Base-by-base conservation (phyloP, 495 filamentous ascomycete genomes). In the Aspergillus sparsus region DNA sequence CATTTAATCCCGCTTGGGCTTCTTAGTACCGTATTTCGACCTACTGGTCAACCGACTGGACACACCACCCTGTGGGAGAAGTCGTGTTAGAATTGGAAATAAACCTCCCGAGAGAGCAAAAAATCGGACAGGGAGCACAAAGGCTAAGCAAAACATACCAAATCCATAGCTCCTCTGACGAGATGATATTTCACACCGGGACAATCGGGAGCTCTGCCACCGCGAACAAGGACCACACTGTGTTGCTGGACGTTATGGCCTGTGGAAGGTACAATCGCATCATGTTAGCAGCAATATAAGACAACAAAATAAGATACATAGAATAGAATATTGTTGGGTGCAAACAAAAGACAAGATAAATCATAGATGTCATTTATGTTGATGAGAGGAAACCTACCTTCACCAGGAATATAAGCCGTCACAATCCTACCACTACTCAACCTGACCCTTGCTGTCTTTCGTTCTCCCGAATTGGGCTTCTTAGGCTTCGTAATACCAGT, bases 201-300 rank as follows among this genome's bases (percentile, higher is more conserved):
- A 79, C 93, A 98, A 88, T 99, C 94, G 84, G 97, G 94, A 49
- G 83, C 84, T 65, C 94, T 78, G 13, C 94, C 94, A 49, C 94
- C 94, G 58, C 94, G 82, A 11, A 98, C 92, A 61, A 97, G 79
- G 53, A 98, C 94, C 35, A 98, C 94, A 70, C 88, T 92, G 81
- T 99, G 94, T 83, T 98, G 94, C 81, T 97, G 93, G 63, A 97
- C 91, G 80, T 98, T 98, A 79, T 98, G 94, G 35, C 94, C 87
- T 88, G 68, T n/a, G 58, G 9, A 27, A 33, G 37, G 35, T 12
- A 16, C 9, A 7, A 27, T 49, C 55, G 12, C 18, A 5, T 5
- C 37, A 11, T 11, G 37, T 41, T 41, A 41, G 37, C 37, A 5
- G n/a, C 9, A 41, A 41, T 2, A 41, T 10, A 41, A n/a, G 37